These are phyloP conservation scores for Entoloma clypeatum DNA, from an alignment of 1,284 basidiomycete genomes.

Conservation along the genomic window DNA sequence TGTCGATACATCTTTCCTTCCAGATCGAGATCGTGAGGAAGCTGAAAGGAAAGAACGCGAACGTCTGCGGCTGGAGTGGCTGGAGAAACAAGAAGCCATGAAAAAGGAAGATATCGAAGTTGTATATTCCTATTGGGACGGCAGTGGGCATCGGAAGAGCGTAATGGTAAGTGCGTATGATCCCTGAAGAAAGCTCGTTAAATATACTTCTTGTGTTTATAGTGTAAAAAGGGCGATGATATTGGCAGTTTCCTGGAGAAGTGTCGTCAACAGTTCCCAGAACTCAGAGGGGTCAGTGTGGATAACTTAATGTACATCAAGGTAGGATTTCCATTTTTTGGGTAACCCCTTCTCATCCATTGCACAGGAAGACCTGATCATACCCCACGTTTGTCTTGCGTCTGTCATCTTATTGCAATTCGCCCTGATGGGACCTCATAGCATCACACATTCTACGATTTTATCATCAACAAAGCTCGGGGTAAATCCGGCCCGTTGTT, in stretches of 20 bases:
- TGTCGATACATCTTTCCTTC: slow-evolving; percentile 97
- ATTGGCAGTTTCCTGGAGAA: slow-evolving; percentile 89
- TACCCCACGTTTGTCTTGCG: slow-evolving; percentile 69
- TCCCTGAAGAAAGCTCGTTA: background rate
- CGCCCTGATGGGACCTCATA: slow-evolving; percentile 34
- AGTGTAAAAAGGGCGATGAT: slow-evolving; percentile 99
- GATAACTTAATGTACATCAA: slow-evolving; percentile 99
- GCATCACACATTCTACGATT: slow-evolving; percentile 99
- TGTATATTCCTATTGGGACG: slow-evolving; percentile 98
- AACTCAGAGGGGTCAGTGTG: slow-evolving; percentile 83
- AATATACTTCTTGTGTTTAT: background rate
- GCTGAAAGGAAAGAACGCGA: slow-evolving; percentile 86
- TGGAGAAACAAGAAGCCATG: slow-evolving; percentile 82
- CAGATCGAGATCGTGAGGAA: slow-evolving; percentile 94
- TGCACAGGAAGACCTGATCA: slow-evolving; percentile 88
- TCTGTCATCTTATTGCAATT: slow-evolving; percentile 1
- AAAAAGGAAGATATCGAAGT: slow-evolving; percentile 91
- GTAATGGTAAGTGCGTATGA: slow-evolving; percentile 64
- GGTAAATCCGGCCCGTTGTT: slow-evolving; percentile 98
- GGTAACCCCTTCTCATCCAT: slow-evolving; percentile 2
- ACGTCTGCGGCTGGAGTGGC: slow-evolving; percentile 86
- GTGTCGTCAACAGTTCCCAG: slow-evolving; percentile 88
- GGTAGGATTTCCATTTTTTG: slow-evolving; percentile 39
- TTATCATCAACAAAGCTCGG: slow-evolving; percentile 96
- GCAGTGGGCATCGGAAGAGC: slow-evolving; percentile 92